Evolutionary conservation across 495 filamentous ascomycete species (phyloP).

Genomic region (Neurospora cerealis): DNA sequence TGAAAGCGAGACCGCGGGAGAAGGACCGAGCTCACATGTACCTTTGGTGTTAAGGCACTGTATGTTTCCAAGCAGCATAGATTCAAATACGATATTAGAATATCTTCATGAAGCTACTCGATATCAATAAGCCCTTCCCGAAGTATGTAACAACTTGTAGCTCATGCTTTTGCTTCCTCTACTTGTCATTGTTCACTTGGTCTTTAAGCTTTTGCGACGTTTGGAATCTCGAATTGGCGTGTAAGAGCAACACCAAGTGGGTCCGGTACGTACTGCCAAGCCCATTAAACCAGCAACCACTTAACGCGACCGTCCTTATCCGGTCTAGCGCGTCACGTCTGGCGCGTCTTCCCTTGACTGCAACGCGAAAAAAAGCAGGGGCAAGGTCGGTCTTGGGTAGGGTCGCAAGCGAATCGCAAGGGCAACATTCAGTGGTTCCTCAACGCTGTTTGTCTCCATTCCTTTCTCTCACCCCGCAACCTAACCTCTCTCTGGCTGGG

Average conservation of each 20-base stretch:
- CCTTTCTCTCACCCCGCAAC: slow-evolving; percentile 5
- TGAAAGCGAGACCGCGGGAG: background rate
- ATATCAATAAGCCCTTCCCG: background rate
- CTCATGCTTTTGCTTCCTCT: background rate
- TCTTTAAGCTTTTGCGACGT: background rate
- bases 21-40: background rate
- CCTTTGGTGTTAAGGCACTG: background rate
- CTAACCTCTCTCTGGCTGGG: background rate
- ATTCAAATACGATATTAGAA: background rate
- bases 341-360: slow-evolving; percentile 13
- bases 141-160: background rate
- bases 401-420: background rate
- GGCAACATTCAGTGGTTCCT: background rate
- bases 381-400: background rate
- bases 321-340: slow-evolving; percentile 20
- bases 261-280: background rate
- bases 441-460: background rate
- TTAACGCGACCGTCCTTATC: slow-evolving; percentile 27
- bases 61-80: background rate
- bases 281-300: slow-evolving; percentile 19
- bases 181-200: background rate
- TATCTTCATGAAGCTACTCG: background rate
- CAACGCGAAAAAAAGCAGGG: slow-evolving; percentile 16
- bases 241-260: background rate
- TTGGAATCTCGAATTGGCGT: background rate